phyloP scores from a whole-genome alignment of 768 basidiomycete genomes.

The Kwoniella sp. region DNA sequence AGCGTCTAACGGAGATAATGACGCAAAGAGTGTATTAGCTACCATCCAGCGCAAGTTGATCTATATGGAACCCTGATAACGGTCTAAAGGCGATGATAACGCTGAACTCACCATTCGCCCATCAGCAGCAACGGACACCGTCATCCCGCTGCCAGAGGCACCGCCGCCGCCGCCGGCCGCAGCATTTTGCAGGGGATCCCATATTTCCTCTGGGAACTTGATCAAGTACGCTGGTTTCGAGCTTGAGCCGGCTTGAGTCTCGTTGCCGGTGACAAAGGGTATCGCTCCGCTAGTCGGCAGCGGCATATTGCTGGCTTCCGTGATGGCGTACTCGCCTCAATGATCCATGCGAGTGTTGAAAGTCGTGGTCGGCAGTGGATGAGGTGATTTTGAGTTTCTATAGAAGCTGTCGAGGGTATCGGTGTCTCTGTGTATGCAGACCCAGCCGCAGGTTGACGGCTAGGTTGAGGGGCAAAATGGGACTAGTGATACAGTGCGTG shows the following conservation, averaged over 20 bases:
- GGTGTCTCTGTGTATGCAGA: no score
- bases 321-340: no score
- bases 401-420: no score
- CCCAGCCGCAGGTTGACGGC: no score
- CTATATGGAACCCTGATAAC: not conserved
- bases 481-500: no score
- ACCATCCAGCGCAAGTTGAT: no score
- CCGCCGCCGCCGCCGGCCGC: not conserved
- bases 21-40: not conserved
- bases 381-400: no score
- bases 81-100: not conserved
- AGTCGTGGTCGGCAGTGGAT: no score
- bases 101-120: constrained; percentile 25
- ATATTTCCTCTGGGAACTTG: constrained; percentile 38
- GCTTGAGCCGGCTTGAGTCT: not conserved
- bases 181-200: constrained; percentile 23
- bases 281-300: constrained; percentile 14
- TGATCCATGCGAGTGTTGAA: not conserved
- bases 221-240: constrained; percentile 31
- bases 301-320: constrained; percentile 9
- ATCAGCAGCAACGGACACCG: constrained; percentile 21
- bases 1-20: constrained; percentile 20
- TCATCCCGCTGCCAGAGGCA: not conserved
- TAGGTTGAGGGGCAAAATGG: no score
- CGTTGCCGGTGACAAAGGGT: not conserved